Percentiles rank a stretch among this genome's conserved stretches.
These are phyloP conservation scores for Climacium dendroides DNA, from an alignment of 225 moss, liverwort and hornwort species.

Conservation along the genomic window DNA sequence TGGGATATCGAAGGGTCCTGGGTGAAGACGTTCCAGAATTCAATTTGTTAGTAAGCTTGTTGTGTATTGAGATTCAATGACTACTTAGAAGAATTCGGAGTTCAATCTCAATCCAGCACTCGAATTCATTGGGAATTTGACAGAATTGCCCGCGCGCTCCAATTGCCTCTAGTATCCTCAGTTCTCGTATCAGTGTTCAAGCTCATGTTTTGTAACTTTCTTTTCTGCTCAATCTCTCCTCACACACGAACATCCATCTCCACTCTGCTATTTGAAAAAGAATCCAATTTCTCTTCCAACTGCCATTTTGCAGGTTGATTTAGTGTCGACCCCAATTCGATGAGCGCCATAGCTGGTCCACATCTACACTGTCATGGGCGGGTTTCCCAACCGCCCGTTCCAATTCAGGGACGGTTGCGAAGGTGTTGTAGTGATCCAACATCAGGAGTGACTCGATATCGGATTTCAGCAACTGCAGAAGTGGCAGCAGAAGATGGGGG, in stretches of 20 bases:
- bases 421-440: not conserved
- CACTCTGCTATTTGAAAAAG: not conserved
- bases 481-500: not conserved
- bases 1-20: no score
- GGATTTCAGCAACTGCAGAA: not conserved
- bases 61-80: no score
- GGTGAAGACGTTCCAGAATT: not conserved
- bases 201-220: not conserved
- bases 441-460: not conserved
- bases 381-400: not conserved
- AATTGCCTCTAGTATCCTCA: not conserved
- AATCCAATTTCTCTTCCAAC: not conserved
- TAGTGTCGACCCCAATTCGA: not conserved
- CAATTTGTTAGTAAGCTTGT: not conserved
- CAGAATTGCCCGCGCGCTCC: not conserved
- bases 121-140: not conserved
- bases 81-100: not conserved
- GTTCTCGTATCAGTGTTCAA: not conserved
- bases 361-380: not conserved
- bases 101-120: not conserved
- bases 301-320: not conserved
- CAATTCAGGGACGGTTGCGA: not conserved
- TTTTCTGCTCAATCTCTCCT: not conserved
- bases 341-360: constrained; percentile 18
- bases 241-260: not conserved